Base-by-base conservation (phyloP, 352 stramenopile species). In the Phytophthora pinifolia region DNA sequence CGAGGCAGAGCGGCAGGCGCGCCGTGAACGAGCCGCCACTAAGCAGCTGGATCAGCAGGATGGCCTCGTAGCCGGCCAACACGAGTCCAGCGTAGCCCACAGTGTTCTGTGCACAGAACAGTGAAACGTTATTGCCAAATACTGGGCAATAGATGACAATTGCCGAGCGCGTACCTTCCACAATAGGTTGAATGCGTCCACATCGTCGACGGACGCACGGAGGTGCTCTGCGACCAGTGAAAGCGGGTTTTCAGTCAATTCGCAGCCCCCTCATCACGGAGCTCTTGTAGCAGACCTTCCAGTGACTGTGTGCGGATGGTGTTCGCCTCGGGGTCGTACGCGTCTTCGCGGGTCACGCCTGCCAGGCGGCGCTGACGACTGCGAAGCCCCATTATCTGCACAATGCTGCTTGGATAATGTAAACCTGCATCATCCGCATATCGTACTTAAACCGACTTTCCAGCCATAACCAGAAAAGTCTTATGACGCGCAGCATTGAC, bases 281-380 rank as follows among this genome's bases (percentile, higher is more conserved):
- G 3, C 22, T 27, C 2, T 27, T 6, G 22, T 27, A 27, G 12
- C 37, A 2, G 13, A 75, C 66, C 66, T 61, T 77, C 56, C 1
- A 81, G 65, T n/a, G 68, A 79, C 36, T 67, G 43, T 9, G 46
- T 53, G 10, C 47, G 57, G 39, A 76, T 66, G n/a, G 52, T 49
- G 15, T 46, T 64, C 12, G 68, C 62, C 54, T 86, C 70, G 18
- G 66, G 42, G 47, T 82, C 72, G 51, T 76, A 82, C 17, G 62
- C 59, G 6, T 68, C 65, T 27, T 73, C 64, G 27, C 57, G 41
- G 0, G 62, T 48, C 20, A 79, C 59, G 57, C 76, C 67, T 10
- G 60, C 62, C 17, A 72, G 55, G 27, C 70, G 72, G 34, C 75
- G 72, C 46, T 83, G 67, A 27, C 75, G 62, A 41, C 72, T 83